Evolutionary conservation across 495 filamentous ascomycete genomes (phyloP).

Genomic region (Penicillium soppii): DNA sequence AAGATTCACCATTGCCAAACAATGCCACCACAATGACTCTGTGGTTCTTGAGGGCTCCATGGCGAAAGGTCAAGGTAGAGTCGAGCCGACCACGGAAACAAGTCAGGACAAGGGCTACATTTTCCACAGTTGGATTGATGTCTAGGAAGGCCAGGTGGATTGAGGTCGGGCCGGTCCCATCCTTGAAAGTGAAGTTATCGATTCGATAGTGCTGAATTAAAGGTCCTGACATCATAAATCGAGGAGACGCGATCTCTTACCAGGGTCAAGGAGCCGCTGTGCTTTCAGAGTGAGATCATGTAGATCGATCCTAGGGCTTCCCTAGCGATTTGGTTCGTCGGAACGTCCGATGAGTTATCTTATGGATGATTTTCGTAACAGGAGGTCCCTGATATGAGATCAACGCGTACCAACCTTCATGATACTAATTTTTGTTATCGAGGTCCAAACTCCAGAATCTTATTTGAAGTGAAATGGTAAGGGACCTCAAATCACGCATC

Average conservation of each 20-base stretch:
- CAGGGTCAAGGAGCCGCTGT: neutral
- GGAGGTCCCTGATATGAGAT: no score
- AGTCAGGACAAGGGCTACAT: constrained; percentile 44
- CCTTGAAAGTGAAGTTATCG: neutral
- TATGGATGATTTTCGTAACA: neutral
- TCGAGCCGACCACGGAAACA: constrained; percentile 49
- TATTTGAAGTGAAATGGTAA: neutral
- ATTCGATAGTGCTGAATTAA: neutral
- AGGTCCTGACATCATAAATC: neutral
- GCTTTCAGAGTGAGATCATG: neutral
- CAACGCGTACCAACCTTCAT: neutral
- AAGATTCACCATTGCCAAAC: constrained; percentile 66
- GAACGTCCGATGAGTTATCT: neutral
- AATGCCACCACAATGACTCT: constrained; percentile 63
- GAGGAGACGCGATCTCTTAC: neutral
- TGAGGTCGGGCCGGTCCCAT: neutral
- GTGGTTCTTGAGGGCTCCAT: constrained; percentile 48
- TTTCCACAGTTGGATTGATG: constrained; percentile 35
- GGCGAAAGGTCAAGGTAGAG: constrained; percentile 42
- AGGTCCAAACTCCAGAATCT: neutral
- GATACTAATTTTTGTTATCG: neutral
- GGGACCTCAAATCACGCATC: neutral
- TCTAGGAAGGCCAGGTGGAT: constrained; percentile 39
- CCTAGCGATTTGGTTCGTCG: neutral
- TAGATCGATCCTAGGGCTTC: neutral